Conservation (phyloP, 495 filamentous ascomycete species). For the Neurospora tetrasperma region DNA sequence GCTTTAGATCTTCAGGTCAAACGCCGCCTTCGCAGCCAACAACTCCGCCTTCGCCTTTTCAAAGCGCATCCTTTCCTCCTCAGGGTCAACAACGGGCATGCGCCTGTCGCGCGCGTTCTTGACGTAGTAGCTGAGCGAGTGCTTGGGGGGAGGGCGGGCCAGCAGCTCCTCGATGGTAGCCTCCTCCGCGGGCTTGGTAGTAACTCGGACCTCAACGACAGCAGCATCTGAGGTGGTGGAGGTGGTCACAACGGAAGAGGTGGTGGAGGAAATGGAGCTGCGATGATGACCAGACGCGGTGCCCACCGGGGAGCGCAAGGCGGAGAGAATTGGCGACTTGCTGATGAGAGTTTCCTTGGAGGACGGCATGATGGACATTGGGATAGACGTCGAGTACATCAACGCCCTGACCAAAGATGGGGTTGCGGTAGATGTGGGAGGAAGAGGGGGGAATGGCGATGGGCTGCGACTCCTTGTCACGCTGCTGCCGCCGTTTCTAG, state of each 20-base stretch:
- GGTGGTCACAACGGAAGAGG: slow-evolving; percentile 6
- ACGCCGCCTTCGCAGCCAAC: slow-evolving; percentile 15
- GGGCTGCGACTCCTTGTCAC: not conserved
- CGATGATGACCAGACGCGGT: not conserved
- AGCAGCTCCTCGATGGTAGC: slow-evolving; percentile 31
- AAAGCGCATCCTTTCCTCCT: slow-evolving; percentile 20
- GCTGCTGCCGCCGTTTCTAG: too few relatives aligned
- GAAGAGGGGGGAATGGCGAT: not conserved
- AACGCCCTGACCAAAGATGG: not conserved
- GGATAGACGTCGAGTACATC: not conserved
- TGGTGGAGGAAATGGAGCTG: slow-evolving; percentile 11
- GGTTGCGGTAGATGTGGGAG: not conserved
- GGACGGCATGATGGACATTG: not conserved
- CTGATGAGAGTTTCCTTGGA: not conserved
- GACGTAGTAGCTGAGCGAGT: slow-evolving; percentile 28
- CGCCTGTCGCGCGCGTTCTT: slow-evolving; percentile 20
- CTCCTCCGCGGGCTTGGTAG: slow-evolving; percentile 20
- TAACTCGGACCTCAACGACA: too few relatives aligned
- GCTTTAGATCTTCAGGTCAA: not conserved
- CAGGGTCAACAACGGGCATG: slow-evolving; percentile 4
- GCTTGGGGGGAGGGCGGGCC: slow-evolving; percentile 25
- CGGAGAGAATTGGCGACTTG: not conserved
- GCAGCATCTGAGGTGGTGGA: slow-evolving; percentile 1
- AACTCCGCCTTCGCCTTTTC: slow-evolving; percentile 29
- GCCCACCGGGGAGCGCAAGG: not conserved